Conservation (phyloP, 257 asterid species). For the Fraxinus cuspidata region DNA sequence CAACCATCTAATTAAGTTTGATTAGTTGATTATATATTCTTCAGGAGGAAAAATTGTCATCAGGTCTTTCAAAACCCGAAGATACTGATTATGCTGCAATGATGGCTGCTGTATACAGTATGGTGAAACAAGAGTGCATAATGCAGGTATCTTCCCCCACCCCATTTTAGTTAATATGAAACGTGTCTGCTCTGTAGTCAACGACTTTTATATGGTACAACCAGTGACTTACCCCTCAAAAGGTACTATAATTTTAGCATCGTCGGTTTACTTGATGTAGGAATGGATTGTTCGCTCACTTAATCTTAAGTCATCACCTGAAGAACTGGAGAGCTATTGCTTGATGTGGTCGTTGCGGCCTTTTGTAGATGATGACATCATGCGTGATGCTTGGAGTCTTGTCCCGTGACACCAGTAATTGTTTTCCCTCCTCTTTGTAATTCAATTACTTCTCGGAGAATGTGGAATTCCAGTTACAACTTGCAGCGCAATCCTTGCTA, state of each 20-base stretch:
- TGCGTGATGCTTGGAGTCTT: conserved; percentile 66
- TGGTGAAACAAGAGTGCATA: conserved; percentile 70
- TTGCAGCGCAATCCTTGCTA: neutral
- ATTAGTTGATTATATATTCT: neutral
- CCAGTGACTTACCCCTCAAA: neutral
- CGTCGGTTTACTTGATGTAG: conserved; percentile 30
- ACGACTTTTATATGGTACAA: neutral
- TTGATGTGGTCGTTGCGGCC: conserved; percentile 90
- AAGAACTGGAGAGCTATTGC: conserved; percentile 75
- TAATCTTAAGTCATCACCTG: conserved; percentile 56
- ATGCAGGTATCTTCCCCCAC: conserved; percentile 70
- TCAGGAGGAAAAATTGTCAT: conserved; percentile 37
- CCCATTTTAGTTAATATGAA: neutral
- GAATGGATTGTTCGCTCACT: conserved; percentile 63
- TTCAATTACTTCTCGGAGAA: neutral
- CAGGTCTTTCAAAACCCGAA: conserved; percentile 41
- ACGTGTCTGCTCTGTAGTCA: neutral
- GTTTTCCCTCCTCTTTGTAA: neutral
- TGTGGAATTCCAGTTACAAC: neutral
- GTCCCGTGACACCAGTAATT: conserved; percentile 21
- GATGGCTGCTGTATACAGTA: conserved; percentile 65
- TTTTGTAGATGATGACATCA: conserved; percentile 66
- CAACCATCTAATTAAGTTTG: neutral
- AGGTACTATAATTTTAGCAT: neutral
- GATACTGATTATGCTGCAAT: conserved; percentile 49